Percentiles rank a stretch among this genome's conserved stretches.
These are phyloP conservation scores for Leishmania martiniquensis DNA, from an alignment of 208 protist species.

Conservation along the genomic window DNA sequence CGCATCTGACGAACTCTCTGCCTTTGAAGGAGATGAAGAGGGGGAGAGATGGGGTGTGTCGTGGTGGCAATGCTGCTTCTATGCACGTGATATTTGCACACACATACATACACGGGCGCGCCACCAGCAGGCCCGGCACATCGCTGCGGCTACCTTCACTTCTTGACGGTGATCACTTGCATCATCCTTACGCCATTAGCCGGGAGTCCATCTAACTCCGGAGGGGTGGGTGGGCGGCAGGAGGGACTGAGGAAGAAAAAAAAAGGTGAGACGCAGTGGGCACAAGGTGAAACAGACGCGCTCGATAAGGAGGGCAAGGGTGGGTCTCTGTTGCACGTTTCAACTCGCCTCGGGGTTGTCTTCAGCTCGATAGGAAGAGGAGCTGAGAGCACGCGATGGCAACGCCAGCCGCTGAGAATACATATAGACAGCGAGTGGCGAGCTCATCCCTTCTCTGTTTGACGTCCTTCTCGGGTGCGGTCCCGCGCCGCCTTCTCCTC, in stretches of 20 bases:
- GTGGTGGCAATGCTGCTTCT: neutral
- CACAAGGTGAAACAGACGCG: neutral
- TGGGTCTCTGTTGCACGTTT: neutral
- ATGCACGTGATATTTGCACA: neutral
- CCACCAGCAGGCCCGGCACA: neutral
- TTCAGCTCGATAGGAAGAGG: neutral
- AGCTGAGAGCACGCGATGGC: neutral
- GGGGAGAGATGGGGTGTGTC: too few relatives aligned
- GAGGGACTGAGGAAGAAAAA: neutral
- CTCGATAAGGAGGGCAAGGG: neutral
- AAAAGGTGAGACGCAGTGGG: neutral
- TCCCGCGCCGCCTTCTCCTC: neutral
- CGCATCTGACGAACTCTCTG: neutral
- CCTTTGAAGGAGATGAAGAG: neutral
- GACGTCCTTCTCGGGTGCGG: neutral
- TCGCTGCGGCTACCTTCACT: neutral
- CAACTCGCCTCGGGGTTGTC: neutral
- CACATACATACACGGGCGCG: neutral
- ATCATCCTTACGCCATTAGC: neutral
- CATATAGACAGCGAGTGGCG: neutral
- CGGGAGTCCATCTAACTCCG: neutral
- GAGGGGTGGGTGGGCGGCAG: neutral
- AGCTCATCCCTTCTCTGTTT: neutral
- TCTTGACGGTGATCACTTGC: neutral
- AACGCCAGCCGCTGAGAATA: neutral